Conservation (phyloP, 352 stramenopile genomes). For the Phytophthora meadii region DNA sequence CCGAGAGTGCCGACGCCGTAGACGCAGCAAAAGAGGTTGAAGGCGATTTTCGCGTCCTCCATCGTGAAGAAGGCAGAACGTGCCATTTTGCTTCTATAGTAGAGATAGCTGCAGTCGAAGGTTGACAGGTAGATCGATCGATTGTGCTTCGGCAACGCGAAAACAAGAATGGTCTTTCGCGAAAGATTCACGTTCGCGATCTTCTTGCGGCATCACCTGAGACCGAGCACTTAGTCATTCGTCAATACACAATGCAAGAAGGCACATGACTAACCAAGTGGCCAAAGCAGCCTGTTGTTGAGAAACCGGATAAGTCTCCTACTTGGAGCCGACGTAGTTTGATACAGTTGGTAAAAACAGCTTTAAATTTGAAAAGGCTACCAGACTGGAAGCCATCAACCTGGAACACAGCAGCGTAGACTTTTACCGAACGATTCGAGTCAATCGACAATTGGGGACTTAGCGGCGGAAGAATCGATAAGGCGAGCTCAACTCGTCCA, state of each 20-base stretch:
- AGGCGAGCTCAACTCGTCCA: background rate
- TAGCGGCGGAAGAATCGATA: background rate
- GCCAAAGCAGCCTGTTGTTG: background rate
- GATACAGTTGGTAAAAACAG: too few species aligned
- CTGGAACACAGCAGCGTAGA: background rate
- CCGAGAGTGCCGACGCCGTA: slow-evolving; percentile 58
- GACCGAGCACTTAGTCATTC: background rate
- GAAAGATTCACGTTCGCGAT: background rate
- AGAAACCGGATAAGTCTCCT: too few species aligned
- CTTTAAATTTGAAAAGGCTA: too few species aligned
- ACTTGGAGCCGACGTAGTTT: too few species aligned
- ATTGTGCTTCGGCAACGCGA: background rate
- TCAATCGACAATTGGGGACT: background rate
- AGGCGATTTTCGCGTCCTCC: slow-evolving; percentile 55
- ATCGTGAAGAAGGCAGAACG: slow-evolving; percentile 37
- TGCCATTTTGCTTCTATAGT: background rate
- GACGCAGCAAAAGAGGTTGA: slow-evolving; percentile 51
- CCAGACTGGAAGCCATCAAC: too few species aligned
- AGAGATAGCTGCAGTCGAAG: background rate
- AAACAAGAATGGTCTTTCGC: background rate
- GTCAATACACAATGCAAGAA: background rate
- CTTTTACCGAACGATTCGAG: background rate
- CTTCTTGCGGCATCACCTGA: background rate
- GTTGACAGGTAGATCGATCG: background rate
- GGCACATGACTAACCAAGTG: background rate